phyloP scores from a whole-genome alignment of 2,329 filamentous ascomycete species.

The Chrysosporium keratinophilum region DNA sequence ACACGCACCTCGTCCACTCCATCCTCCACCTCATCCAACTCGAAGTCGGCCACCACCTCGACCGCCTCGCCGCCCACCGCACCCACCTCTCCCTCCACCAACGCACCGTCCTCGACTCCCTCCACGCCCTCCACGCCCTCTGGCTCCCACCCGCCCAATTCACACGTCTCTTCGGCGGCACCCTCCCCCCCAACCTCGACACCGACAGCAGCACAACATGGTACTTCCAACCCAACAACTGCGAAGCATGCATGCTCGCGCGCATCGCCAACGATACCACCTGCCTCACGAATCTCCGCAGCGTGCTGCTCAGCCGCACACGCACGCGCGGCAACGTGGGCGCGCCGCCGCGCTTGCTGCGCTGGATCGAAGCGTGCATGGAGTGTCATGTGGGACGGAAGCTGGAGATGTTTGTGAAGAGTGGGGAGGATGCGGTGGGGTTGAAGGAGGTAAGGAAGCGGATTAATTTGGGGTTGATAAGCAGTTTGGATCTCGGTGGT shows the following conservation, averaged over 20 bases:
- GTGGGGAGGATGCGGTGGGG: slow-evolving; percentile 4
- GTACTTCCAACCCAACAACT: slow-evolving; percentile 26
- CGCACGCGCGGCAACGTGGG: slow-evolving; percentile 18
- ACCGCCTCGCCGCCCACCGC: slow-evolving; percentile 14
- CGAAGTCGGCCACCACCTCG: slow-evolving; percentile 19
- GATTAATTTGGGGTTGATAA: not conserved
- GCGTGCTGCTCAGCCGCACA: slow-evolving; percentile 25
- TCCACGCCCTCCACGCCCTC: slow-evolving; percentile 25
- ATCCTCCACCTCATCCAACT: slow-evolving; percentile 16
- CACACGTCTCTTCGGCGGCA: slow-evolving; percentile 2
- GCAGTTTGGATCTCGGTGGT: no score
- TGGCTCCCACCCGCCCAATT: slow-evolving; percentile 22
- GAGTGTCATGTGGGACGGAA: slow-evolving; percentile 6
- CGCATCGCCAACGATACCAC: slow-evolving; percentile 22
- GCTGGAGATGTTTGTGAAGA: slow-evolving; percentile 9
- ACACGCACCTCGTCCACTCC: slow-evolving; percentile 15
- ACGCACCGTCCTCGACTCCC: slow-evolving; percentile 14
- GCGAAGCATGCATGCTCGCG: slow-evolving; percentile 32
- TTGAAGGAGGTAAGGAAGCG: slow-evolving; percentile 6
- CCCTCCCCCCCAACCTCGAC: slow-evolving; percentile 8
- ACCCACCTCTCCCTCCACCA: slow-evolving; percentile 16
- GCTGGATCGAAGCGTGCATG: slow-evolving; percentile 26
- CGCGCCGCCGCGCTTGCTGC: slow-evolving; percentile 21
- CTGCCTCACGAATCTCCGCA: slow-evolving; percentile 25
- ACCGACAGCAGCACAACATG: no score